phyloP scores from a whole-genome alignment of 169 alveolate species.

The Miamiensis avidus region DNA sequence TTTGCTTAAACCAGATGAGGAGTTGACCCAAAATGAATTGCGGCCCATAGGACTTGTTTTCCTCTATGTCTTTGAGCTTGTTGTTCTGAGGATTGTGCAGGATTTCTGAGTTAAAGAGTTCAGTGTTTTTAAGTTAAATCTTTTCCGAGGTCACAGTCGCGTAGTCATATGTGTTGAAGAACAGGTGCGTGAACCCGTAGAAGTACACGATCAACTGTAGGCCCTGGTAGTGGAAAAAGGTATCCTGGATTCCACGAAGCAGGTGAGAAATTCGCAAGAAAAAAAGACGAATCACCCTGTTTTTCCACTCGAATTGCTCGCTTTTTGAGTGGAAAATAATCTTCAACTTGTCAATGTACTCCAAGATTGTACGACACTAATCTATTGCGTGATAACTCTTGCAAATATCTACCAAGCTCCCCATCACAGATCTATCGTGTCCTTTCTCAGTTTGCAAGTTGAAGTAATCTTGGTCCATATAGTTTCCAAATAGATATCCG shows the following conservation, averaged over 20 bases:
- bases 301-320: neutral
- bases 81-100: too few species aligned
- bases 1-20: too few species aligned
- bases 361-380: neutral
- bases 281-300: neutral
- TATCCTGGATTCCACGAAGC: neutral
- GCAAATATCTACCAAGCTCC: neutral
- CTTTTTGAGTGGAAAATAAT: neutral
- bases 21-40: too few species aligned
- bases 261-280: neutral
- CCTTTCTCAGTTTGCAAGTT: neutral
- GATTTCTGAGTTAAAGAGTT: too few species aligned
- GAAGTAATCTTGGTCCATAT: neutral
- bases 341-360: neutral
- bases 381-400: too few species aligned
- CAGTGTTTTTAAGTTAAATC: too few species aligned
- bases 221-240: neutral
- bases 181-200: neutral
- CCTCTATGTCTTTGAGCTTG: too few species aligned
- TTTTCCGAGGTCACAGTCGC: neutral
- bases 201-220: neutral
- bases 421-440: neutral
- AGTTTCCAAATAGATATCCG: neutral
- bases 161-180: neutral
- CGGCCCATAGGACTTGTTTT: too few species aligned